Conservation (phyloP, 371 early-diverging fungal genomes). For the Dipsacomyces acuminosporus region DNA sequence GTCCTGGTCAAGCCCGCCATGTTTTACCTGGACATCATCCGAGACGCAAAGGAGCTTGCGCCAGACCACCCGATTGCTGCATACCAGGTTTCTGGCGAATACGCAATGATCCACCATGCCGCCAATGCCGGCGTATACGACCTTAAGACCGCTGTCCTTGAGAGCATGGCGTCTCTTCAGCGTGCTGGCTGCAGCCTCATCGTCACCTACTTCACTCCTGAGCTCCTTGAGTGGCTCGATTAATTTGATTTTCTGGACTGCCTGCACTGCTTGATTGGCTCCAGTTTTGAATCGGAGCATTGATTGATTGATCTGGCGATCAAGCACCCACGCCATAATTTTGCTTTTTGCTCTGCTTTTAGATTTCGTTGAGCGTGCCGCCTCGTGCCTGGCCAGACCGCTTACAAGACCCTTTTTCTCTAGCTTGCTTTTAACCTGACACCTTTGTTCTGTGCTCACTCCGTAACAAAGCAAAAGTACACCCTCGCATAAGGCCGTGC, state of each 20-base stretch:
- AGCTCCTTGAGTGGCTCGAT: constrained; percentile 84
- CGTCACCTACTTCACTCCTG: constrained; percentile 92
- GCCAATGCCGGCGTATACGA: constrained; percentile 85
- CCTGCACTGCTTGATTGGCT: no score
- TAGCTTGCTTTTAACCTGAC: no score
- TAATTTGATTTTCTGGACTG: constrained; percentile 11
- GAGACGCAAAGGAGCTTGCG: constrained; percentile 63
- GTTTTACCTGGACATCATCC: constrained; percentile 91
- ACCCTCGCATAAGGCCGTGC: no score
- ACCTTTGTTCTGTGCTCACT: no score
- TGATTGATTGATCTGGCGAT: no score
- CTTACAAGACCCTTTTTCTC: no score
- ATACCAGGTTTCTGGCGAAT: constrained; percentile 94
- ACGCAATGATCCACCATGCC: constrained; percentile 88
- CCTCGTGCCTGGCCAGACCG: no score
- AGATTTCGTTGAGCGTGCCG: no score
- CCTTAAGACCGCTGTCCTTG: constrained; percentile 76
- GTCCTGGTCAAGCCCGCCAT: constrained; percentile 96
- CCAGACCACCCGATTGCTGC: constrained; percentile 76
- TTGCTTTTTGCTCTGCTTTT: not conserved
- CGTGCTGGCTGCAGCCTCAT: constrained; percentile 91
- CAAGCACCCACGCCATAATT: no score
- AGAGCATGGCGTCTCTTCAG: constrained; percentile 74
- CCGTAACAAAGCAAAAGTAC: no score
- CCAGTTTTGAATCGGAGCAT: no score